Evolutionary conservation across 1,284 basidiomycete species (phyloP), one percentile per base, ranked within the genome.

Genomic region (Irpex sp.): DNA sequence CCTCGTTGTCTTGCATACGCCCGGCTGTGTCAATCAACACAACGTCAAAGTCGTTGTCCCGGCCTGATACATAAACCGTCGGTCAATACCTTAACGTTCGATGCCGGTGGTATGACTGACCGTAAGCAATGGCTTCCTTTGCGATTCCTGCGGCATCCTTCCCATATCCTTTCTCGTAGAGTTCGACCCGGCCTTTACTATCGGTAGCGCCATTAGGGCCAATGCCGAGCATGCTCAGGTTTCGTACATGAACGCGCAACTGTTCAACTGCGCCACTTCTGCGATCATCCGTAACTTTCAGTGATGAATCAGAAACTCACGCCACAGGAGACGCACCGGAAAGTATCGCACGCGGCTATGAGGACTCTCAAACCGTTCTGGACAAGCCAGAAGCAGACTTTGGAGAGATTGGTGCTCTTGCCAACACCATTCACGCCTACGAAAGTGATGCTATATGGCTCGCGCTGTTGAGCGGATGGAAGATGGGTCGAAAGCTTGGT

Each of bases 401-500:
- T 99, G 58, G 92, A 94, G 33, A 99, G 77, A 73, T 98, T 99
- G 4, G 97, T 99, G 67, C 94, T 97, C 79, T 99, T 99, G 58
- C 97, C 97, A 19, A 99, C 97, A 21, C 97, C 97, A 72, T 99
- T 99, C 57, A 99, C 97, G n/a, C 97, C 97, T 51, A 99, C 96
- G 72, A 99, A 99, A 0, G 94, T 90, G 69, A 99, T 92, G 64
- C 88, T 88, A 75, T 98, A 99, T 0, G 95, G 96, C 66, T 88
- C 79, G 14, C 91, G 86, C 68, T 87, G 87, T 68, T 90, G 88
- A 33, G 84, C 84, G 1, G 88, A 87, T 1, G 86, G 75, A 42
- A 89, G 72, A 3, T 90, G 85, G 0, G 88, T 86, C 0, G 85
- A 83, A 5, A 89, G 74, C 67, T 92, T 93, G 10, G 82, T 86